Evolutionary conservation across 352 stramenopile genomes (phyloP), one percentile per base, ranked within the genome.

Genomic region (Globisporangium lucens): DNA sequence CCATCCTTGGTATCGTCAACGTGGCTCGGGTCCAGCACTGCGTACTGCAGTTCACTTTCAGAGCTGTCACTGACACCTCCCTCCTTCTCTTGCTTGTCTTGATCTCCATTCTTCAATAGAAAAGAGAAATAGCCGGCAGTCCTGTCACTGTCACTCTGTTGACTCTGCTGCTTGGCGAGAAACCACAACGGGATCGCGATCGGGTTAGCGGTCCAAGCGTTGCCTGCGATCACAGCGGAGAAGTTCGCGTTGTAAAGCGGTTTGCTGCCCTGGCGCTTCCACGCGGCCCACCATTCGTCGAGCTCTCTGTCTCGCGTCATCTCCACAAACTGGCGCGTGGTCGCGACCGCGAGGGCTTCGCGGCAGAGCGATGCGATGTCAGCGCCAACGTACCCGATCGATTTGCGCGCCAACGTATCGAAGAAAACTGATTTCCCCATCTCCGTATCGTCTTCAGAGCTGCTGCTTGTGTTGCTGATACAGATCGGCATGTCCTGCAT

Each of bases 331-430:
- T 89, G 82, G 0, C 80, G 75, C 8, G 77, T 87, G 2, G 84
- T 90, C 9, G 86, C 85, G 5, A 91, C 65, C 13, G 87, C 87
- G 29, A 81, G 68, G 53, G 86, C 88, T 69, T 95, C 83, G 6
- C 88, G 81, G 69, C 85, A 94, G 24, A 95, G 53, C 51, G 86
- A 76, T 3, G 86, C 84, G 43, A 95, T 91, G 64, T 95, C 88
- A 4, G 88, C 88, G 35, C 88, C 88, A 22, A 95, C 88, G 51
- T 93, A 95, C 0, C 86, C 88, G 27, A 94, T 77, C 12, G 79
- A 74, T 38, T 85, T 86, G 29, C 56, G 30, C 4, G 79, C 79
- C n/a, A 91, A 66, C 51, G 22, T 49, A 0, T 80, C 67, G 1
- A 88, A 43, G 17, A 92, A 83, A 7, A 7, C 61, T 4, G 43